A percentile compares a stretch with the other conserved stretches of the same genome.
Evolutionary conservation across 768 basidiomycete species (phyloP).

Genomic region (Imleria badia): DNA sequence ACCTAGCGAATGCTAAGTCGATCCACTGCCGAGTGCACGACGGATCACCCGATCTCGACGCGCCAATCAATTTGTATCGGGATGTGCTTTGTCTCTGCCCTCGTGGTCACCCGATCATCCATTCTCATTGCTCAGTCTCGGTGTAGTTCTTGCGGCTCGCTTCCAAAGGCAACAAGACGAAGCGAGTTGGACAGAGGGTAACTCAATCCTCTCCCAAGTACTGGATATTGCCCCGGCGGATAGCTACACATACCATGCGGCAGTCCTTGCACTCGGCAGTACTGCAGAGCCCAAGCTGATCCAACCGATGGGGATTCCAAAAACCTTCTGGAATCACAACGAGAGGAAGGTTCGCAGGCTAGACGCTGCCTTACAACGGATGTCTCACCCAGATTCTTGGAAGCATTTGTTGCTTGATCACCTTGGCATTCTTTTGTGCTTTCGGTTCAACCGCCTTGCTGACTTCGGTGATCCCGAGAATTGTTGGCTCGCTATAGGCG

Average conservation of each 20-base stretch:
- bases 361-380: background rate
- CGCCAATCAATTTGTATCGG: background rate
- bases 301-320: background rate
- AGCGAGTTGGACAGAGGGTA: conserved; percentile 7
- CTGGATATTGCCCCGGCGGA: no score
- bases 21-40: background rate
- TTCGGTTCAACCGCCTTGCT: no score
- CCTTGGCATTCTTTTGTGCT: background rate
- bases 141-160: conserved; percentile 3
- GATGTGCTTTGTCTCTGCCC: background rate
- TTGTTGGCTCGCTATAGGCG: background rate
- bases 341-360: background rate
- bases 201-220: background rate
- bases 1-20: conserved; percentile 3
- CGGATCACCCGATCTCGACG: background rate
- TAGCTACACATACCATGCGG: no score
- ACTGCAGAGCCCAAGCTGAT: background rate
- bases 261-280: background rate
- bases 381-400: background rate
- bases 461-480: no score
- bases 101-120: conserved; percentile 7
- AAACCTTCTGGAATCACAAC: no score
- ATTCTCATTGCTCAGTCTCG: background rate
- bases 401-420: background rate
- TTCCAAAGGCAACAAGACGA: conserved; percentile 1